A percentile compares a stretch with the other conserved stretches of the same genome.
These are phyloP conservation scores for Globisporangium acanthophoron DNA, from an alignment of 352 stramenopile genomes.

Conservation along the genomic window DNA sequence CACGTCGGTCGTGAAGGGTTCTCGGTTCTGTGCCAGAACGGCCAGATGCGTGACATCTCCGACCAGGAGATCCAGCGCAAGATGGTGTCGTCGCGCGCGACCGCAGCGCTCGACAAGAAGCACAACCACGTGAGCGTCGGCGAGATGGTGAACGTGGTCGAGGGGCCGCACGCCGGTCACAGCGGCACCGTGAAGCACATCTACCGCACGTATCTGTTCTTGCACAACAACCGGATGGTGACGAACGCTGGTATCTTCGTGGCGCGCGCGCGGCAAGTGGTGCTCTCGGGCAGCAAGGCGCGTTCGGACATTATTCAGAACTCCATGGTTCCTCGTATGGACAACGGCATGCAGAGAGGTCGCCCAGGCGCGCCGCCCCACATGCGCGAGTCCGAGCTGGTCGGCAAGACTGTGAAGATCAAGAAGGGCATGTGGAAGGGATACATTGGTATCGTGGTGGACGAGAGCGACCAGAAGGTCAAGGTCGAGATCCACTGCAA, in stretches of 20 bases:
- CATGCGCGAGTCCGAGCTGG: conserved; percentile 63
- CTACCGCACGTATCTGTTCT: conserved; percentile 84
- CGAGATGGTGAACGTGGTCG: conserved; percentile 88
- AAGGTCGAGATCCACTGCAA: conserved; percentile 92
- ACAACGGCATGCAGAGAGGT: conserved; percentile 32
- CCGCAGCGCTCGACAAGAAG: conserved; percentile 83
- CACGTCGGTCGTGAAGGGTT: conserved; percentile 86
- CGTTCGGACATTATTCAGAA: conserved; percentile 85
- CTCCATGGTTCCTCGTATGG: conserved; percentile 64
- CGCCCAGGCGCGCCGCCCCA: conserved; percentile 28
- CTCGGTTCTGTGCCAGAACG: conserved; percentile 84
- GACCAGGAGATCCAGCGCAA: conserved; percentile 89
- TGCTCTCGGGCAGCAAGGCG: conserved; percentile 84
- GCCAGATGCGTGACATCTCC: conserved; percentile 73
- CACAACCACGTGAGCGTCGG: conserved; percentile 88
- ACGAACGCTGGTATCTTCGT: conserved; percentile 88
- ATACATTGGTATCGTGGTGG: conserved; percentile 90
- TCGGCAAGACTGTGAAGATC: conserved; percentile 89
- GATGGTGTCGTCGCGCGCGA: conserved; percentile 76
- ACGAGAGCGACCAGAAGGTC: conserved; percentile 86
- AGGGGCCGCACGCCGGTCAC: conserved; percentile 74
- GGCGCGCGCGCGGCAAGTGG: conserved; percentile 71
- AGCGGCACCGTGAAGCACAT: conserved; percentile 91
- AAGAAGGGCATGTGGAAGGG: conserved; percentile 90
- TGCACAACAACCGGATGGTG: conserved; percentile 89